Evolutionary conservation across 495 filamentous ascomycete genomes (phyloP).

Genomic region (Penicillium tannophilum): DNA sequence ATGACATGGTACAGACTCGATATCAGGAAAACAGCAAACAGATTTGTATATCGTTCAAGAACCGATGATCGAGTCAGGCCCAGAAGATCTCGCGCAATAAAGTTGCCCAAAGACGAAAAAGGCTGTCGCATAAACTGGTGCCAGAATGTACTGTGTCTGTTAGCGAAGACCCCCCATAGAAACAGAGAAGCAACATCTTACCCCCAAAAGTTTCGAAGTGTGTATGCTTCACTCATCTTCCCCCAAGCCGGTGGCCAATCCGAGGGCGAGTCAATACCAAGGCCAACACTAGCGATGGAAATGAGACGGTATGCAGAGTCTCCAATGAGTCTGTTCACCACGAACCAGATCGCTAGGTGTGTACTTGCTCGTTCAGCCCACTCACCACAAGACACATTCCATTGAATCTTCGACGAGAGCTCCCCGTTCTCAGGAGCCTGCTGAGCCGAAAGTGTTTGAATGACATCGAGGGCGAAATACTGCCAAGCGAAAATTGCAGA

Average conservation of each 20-base stretch:
- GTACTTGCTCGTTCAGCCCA: not conserved
- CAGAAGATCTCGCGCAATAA: not conserved
- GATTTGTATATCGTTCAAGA: constrained; percentile 27
- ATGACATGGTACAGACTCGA: constrained; percentile 35
- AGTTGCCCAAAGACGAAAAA: not conserved
- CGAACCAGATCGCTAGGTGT: not conserved
- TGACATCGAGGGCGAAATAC: constrained; percentile 14
- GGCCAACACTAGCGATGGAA: not conserved
- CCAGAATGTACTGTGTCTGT: not conserved
- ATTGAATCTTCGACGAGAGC: not conserved
- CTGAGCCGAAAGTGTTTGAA: not conserved
- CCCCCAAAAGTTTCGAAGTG: not conserved
- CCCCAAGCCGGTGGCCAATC: not conserved
- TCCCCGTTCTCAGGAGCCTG: not conserved
- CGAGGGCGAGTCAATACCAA: not conserved
- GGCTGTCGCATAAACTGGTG: not conserved
- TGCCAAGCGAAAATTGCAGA: constrained; percentile 20
- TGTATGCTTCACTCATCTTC: not conserved
- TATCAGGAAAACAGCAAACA: constrained; percentile 32
- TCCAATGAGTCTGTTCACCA: not conserved
- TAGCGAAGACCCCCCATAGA: not conserved
- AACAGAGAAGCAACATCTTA: not conserved
- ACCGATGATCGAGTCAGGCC: not conserved
- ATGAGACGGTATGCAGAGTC: not conserved
- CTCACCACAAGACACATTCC: not conserved